phyloP scores from a whole-genome alignment of 192 early-diverging fungal genomes.

The Entomortierella chlamydospora region DNA sequence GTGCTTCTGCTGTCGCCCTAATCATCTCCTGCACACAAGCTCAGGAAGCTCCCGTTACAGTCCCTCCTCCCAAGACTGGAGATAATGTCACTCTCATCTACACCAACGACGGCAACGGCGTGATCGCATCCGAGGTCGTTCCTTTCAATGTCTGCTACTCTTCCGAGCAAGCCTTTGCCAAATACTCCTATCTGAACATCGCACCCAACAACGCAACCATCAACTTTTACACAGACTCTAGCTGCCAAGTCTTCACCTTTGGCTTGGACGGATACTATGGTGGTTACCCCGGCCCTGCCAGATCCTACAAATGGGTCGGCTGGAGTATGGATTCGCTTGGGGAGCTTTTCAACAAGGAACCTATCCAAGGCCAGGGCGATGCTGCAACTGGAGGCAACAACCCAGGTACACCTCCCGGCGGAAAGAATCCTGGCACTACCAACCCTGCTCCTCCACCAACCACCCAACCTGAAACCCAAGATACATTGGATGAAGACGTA shows the following conservation, averaged over 20 bases:
- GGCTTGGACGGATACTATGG: conserved; percentile 49
- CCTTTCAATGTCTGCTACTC: conserved; percentile 35
- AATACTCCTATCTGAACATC: conserved; percentile 43
- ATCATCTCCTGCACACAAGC: conserved; percentile 20
- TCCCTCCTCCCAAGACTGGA: conserved; percentile 6
- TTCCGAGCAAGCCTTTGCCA: conserved; percentile 25
- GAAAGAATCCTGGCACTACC: not conserved
- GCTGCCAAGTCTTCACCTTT: conserved; percentile 37
- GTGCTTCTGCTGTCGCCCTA: conserved; percentile 19
- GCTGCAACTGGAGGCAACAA: conserved; percentile 19
- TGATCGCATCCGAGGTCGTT: conserved; percentile 19
- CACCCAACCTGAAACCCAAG: too few species aligned
- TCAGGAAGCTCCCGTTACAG: conserved; percentile 2
- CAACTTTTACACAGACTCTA: conserved; percentile 48
- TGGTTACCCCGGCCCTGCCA: conserved; percentile 39
- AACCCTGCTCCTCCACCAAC: conserved; percentile 1
- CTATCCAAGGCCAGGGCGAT: conserved; percentile 42
- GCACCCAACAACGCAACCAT: conserved; percentile 45
- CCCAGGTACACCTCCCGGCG: not conserved
- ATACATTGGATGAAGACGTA: too few species aligned
- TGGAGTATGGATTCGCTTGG: conserved; percentile 30
- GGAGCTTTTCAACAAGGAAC: conserved; percentile 32
- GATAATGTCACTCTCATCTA: conserved; percentile 30
- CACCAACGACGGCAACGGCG: conserved; percentile 31
- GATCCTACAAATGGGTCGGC: conserved; percentile 45